These are phyloP conservation scores for Candida hungchunana DNA, from an alignment of 805 yeast species.

Conservation along the genomic window DNA sequence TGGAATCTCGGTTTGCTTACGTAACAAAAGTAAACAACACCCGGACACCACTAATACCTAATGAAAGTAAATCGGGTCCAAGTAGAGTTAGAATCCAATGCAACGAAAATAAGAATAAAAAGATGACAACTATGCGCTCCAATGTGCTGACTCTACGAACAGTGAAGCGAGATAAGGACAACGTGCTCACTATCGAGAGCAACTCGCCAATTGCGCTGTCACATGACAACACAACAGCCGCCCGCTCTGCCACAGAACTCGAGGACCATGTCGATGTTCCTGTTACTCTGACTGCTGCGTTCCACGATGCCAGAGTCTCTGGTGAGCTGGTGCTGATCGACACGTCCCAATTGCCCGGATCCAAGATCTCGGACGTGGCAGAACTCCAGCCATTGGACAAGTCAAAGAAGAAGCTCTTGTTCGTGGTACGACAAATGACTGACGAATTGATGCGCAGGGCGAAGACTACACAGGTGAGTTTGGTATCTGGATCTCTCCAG, in stretches of 20 bases:
- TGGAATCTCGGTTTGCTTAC: constrained; percentile 20
- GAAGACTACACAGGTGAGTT: constrained; percentile 43
- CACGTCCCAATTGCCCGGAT: constrained; percentile 52
- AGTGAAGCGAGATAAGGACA: constrained; percentile 22
- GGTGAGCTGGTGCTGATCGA: constrained; percentile 61
- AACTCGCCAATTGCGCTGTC: constrained; percentile 4
- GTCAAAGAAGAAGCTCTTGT: constrained; percentile 35
- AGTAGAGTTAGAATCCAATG: neutral
- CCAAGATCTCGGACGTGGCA: constrained; percentile 71
- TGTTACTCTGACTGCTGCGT: constrained; percentile 18
- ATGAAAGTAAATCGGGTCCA: no score
- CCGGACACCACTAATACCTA: neutral
- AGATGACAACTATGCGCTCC: constrained; percentile 23
- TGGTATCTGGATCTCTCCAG: constrained; percentile 58
- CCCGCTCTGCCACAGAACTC: neutral
- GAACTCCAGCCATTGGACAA: constrained; percentile 48
- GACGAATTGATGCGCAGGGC: constrained; percentile 29
- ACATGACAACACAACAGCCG: neutral
- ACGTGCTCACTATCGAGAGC: constrained; percentile 24
- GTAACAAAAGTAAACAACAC: neutral
- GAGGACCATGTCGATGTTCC: constrained; percentile 17
- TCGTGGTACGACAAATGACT: constrained; percentile 36
- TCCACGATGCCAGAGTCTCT: constrained; percentile 66
- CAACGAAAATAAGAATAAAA: neutral
- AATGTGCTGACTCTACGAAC: constrained; percentile 27